phyloP scores from a whole-genome alignment of 176 grass and related monocot species.

The Echinochloa phyllopogon region DNA sequence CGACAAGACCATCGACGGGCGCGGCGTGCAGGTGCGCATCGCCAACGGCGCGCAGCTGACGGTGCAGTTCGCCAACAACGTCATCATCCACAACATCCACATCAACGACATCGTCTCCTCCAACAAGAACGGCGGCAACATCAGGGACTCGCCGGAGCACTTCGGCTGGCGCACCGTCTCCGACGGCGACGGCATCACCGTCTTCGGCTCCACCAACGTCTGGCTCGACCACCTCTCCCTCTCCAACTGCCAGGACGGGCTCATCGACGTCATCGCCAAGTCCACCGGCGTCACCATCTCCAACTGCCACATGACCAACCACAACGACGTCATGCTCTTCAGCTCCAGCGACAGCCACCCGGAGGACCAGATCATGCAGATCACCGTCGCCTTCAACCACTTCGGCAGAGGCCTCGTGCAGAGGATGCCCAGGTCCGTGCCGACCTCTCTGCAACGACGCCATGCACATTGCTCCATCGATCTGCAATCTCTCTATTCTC shows the following conservation, averaged over 20 bases:
- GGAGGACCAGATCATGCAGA: slow-evolving; percentile 71
- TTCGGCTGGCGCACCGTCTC: slow-evolving; percentile 60
- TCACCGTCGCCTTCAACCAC: slow-evolving; percentile 91
- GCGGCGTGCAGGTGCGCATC: slow-evolving; percentile 76
- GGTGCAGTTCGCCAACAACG: slow-evolving; percentile 67
- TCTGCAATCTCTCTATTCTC: no score
- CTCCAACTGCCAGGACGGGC: slow-evolving; percentile 79
- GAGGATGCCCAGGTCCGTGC: slow-evolving; percentile 71
- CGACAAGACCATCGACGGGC: slow-evolving; percentile 85
- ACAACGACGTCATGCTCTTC: slow-evolving; percentile 90
- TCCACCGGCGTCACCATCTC: slow-evolving; percentile 87
- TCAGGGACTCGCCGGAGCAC: slow-evolving; percentile 68
- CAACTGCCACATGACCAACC: slow-evolving; percentile 81
- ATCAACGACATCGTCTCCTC: slow-evolving; percentile 60
- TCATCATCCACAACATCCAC: slow-evolving; percentile 89
- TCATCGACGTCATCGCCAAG: slow-evolving; percentile 68
- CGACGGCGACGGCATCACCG: slow-evolving; percentile 78
- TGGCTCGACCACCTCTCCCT: slow-evolving; percentile 93
- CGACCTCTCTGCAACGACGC: no score
- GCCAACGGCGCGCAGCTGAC: slow-evolving; percentile 63
- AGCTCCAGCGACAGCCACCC: slow-evolving; percentile 57
- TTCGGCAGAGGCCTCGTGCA: slow-evolving; percentile 83
- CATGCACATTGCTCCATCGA: no score
- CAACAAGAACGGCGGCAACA: slow-evolving; percentile 53
- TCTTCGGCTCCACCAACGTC: slow-evolving; percentile 71